phyloP scores from a whole-genome alignment of 106 monocot genomes.

The Vanilla planifolia region DNA sequence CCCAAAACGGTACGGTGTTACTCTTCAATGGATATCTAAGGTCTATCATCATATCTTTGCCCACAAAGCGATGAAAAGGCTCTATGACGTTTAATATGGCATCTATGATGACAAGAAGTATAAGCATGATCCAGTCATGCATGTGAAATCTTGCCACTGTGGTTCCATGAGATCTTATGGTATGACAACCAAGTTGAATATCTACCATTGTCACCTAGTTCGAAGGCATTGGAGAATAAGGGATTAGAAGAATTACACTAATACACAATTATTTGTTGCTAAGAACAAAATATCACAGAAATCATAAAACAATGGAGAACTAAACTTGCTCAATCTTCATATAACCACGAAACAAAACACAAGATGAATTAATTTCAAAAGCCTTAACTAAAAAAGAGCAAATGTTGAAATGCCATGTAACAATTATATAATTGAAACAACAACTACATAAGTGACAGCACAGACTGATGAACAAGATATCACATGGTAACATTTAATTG shows the following conservation, averaged over 20 bases:
- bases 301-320: neutral
- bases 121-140: slow-evolving; percentile 83
- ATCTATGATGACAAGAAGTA: slow-evolving; percentile 52
- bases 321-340: too few relatives aligned
- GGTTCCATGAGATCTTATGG: slow-evolving; percentile 69
- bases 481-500: too few relatives aligned
- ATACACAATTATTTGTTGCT: neutral
- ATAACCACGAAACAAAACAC: too few relatives aligned
- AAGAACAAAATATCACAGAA: neutral
- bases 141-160: slow-evolving; percentile 66
- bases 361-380: too few relatives aligned
- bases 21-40: slow-evolving; percentile 69
- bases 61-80: slow-evolving; percentile 85
- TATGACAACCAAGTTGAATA: slow-evolving; percentile 57
- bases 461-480: too few relatives aligned
- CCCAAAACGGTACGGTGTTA: slow-evolving; percentile 86
- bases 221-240: slow-evolving; percentile 1
- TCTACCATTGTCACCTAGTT: slow-evolving; percentile 51
- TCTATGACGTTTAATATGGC: slow-evolving; percentile 64
- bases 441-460: too few relatives aligned
- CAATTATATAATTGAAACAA: too few relatives aligned
- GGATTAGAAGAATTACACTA: neutral
- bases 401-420: too few relatives aligned
- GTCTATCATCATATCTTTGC: slow-evolving; percentile 70
- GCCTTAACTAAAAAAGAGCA: too few relatives aligned